Evolutionary conservation across 139 green algal species (phyloP).

Genomic region (Micromonas commoda): DNA sequence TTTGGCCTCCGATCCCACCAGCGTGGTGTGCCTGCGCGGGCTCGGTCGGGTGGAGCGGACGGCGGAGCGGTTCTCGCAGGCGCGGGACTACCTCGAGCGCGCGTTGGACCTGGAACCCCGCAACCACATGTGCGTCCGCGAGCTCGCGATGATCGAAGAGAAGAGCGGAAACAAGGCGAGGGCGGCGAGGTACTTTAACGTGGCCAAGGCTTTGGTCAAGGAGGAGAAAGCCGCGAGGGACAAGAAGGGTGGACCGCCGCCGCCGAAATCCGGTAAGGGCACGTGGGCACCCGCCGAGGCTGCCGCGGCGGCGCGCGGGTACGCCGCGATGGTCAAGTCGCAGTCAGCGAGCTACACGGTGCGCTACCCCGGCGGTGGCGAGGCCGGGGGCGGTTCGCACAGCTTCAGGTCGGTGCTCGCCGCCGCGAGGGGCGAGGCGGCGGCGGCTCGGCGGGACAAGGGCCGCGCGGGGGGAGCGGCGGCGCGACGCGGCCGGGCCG

Average conservation of each 20-base stretch:
- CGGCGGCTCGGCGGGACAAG: neutral
- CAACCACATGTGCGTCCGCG: neutral
- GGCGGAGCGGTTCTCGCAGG: neutral
- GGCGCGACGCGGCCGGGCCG: no score
- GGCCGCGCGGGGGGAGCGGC: no score
- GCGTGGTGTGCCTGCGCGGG: neutral
- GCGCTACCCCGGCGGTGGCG: neutral
- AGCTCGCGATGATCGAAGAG: constrained; percentile 13
- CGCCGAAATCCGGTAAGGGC: neutral
- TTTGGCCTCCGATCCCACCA: neutral
- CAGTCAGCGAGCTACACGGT: neutral
- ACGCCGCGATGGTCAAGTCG: neutral
- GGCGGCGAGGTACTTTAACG: neutral
- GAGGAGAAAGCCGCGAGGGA: neutral
- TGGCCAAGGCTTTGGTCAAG: neutral
- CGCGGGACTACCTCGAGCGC: neutral
- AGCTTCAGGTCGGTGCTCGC: neutral
- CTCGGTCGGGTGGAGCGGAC: neutral
- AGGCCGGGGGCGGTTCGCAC: neutral
- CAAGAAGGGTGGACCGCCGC: neutral
- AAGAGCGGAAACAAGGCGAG: neutral
- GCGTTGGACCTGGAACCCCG: neutral
- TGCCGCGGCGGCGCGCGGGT: no score
- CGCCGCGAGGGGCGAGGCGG: neutral
- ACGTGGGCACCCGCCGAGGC: neutral